Evolutionary conservation across 2,329 filamentous ascomycete species (phyloP), one percentile per base, ranked within the genome.

Genomic region (Phialophora expanda): DNA sequence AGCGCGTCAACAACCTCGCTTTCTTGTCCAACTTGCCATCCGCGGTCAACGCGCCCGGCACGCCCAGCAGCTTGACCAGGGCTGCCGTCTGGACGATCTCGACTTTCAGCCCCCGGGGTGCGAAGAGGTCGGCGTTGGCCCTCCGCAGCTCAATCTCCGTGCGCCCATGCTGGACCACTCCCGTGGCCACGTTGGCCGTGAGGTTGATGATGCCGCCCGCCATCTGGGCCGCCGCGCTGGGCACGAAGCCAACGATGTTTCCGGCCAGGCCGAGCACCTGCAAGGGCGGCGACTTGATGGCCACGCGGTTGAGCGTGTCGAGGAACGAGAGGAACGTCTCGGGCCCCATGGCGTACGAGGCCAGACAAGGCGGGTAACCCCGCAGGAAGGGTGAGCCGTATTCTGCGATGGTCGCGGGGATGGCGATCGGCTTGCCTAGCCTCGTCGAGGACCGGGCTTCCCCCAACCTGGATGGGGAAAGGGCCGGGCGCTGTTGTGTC

Each of bases 341-440:
- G 62, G 84, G 87, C 44, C 83, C 86, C 62, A 76, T 81, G 56
- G 85, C 84, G 68, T 80, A 86, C 24, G 75, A 9, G 11, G 46
- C 56, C 6, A 67, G 56, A 8, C 28, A 38, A 4, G 65, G 65
- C 9, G 65, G 46, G n/a, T 67, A 67, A 26, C 26, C 51, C 22
- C 65, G 61, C 46, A 67, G 56, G 38, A 67, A 67, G 8, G 56
- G 61, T 14, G 61, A 61, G 34, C 56, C 65, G 22, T 50, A 41
- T 12, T 38, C n/a, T 2, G 34, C 38, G 11, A 58, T 30, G 1
- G 56, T 48, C 4, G 56, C 54, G 50, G 65, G 65, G 41, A 67
- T 65, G 30, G 62, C 65, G 30, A 67, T 67, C 14, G 53, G 48
- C 56, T 67, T 67, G 6, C 11, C 41, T 22, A 54, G 24, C 14